A percentile compares a stretch with the other conserved stretches of the same genome.
phyloP scores from a whole-genome alignment of 192 early-diverging fungal species.

The Dimargaris cristalligena region DNA sequence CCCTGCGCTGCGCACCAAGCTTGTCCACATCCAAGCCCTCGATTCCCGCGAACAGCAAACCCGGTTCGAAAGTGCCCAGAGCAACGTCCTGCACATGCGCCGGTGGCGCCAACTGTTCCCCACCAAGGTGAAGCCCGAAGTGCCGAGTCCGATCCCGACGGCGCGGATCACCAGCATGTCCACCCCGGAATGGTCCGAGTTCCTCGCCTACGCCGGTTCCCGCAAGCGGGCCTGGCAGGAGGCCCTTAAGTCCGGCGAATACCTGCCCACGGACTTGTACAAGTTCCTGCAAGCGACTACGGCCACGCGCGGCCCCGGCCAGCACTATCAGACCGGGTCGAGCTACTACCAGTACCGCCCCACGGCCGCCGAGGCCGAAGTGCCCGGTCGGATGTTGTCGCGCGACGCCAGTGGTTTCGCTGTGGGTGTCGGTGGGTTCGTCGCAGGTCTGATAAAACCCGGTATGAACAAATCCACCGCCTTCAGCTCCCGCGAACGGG shows the following conservation, averaged over 20 bases:
- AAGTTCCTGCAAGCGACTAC: constrained; percentile 25
- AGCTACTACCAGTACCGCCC: constrained; percentile 34
- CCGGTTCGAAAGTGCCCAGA: constrained; percentile 41
- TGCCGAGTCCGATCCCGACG: not conserved
- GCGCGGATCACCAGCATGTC: constrained; percentile 23
- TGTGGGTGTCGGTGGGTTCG: constrained; percentile 47
- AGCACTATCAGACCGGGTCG: constrained; percentile 28
- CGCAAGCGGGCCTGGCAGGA: constrained; percentile 34
- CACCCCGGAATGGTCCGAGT: constrained; percentile 36
- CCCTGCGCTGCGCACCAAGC: constrained; percentile 35
- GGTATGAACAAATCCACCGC: constrained; percentile 20
- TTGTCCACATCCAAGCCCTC: constrained; percentile 34
- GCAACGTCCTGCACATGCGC: constrained; percentile 34
- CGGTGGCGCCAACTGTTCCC: constrained; percentile 64
- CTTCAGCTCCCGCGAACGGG: constrained; percentile 26
- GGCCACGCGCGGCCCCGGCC: constrained; percentile 14
- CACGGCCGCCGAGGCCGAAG: constrained; percentile 20
- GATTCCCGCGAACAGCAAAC: constrained; percentile 59
- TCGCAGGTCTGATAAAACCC: constrained; percentile 28
- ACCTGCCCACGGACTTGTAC: constrained; percentile 20
- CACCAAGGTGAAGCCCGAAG: constrained; percentile 31
- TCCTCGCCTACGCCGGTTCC: constrained; percentile 35
- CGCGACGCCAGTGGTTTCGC: constrained; percentile 22
- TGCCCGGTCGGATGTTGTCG: constrained; percentile 50
- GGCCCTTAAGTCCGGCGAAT: constrained; percentile 22